Evolutionary conservation across 2,329 filamentous ascomycete species (phyloP).

Genomic region (Penicillium sclerotigenum): DNA sequence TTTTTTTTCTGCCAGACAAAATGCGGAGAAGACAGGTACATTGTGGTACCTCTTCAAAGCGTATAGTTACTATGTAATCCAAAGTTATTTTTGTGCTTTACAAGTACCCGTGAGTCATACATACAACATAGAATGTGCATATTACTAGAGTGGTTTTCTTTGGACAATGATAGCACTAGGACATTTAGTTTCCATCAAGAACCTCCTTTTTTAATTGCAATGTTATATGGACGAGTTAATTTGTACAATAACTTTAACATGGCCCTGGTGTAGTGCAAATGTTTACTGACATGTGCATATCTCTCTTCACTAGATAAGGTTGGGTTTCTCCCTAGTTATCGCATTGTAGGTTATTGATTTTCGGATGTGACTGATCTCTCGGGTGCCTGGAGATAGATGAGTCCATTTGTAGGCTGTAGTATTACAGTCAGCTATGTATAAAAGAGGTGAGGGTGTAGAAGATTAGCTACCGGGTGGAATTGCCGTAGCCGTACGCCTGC

Average conservation of each 20-base stretch:
- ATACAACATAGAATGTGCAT: background rate
- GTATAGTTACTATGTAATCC: background rate
- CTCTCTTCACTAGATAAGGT: background rate
- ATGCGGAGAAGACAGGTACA: background rate
- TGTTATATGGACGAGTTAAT: background rate
- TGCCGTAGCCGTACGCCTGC: constrained; percentile 83
- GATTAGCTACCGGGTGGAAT: constrained; percentile 67
- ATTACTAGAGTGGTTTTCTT: background rate
- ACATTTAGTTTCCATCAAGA: background rate
- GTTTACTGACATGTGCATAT: background rate
- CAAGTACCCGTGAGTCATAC: background rate
- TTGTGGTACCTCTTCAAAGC: background rate
- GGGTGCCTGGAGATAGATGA: constrained; percentile 60
- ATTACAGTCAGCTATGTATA: background rate
- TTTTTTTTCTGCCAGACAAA: constrained; percentile 24
- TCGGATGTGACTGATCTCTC: background rate
- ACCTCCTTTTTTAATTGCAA: background rate
- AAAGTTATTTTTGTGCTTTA: background rate
- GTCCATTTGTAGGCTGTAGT: constrained; percentile 59
- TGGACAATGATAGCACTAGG: background rate
- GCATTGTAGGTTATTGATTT: background rate
- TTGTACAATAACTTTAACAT: background rate
- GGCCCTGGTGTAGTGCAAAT: background rate
- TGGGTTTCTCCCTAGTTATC: background rate
- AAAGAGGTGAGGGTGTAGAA: background rate